Base-by-base conservation (phyloP, 1,284 basidiomycete genomes). In the Sporisorium scitamineum region DNA sequence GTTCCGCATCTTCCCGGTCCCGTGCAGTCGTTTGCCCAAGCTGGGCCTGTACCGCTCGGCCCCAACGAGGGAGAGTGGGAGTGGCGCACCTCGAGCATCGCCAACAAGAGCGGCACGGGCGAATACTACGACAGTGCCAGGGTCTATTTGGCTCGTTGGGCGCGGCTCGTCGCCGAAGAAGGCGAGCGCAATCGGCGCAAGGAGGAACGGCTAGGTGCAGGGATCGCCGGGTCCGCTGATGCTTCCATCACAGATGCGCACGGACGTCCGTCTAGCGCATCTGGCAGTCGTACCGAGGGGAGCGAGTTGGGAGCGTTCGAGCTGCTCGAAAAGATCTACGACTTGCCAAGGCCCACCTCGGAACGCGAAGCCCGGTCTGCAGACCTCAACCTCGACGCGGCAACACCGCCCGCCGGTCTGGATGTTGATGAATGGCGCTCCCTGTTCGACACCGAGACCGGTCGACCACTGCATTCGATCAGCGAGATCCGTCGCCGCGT, bases 111-210 rank as follows among this genome's bases (percentile, higher is more conserved):
- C 27, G 74, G 77, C 7, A 70, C 64, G 34, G 79, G 70, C 37
- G 78, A 83, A 54, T 99, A 97, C 84, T 99, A 96, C 84, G 97
- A 99, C 86, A 93, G 92, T 63, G 96, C 97, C 0, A 88, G 96
- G 3, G 94, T 99, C 6, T 99, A 98, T 85, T 89, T 99, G 9
- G 97, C 97, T 1, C 90, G 94, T 31, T 99, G 97, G 97, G 96
- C 97, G 0, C 89, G 95, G 26, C 91, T 94, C 51, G 96, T 99
- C 0, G 96, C 85, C 0, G 81, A 81, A 20, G 83, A 85, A 54
- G 85, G 84, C 13, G 84, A 86, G 60, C 56, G 79, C 6, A 82
- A 81, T 45, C 51, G 82, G 18, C 54, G 69, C 53, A 66, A 59
- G 24, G 76, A 80, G 45, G 70, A 80, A 45, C 41, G 61, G 3